phyloP scores from a whole-genome alignment of 2,329 filamentous ascomycete species.

The Neurospora sp. region DNA sequence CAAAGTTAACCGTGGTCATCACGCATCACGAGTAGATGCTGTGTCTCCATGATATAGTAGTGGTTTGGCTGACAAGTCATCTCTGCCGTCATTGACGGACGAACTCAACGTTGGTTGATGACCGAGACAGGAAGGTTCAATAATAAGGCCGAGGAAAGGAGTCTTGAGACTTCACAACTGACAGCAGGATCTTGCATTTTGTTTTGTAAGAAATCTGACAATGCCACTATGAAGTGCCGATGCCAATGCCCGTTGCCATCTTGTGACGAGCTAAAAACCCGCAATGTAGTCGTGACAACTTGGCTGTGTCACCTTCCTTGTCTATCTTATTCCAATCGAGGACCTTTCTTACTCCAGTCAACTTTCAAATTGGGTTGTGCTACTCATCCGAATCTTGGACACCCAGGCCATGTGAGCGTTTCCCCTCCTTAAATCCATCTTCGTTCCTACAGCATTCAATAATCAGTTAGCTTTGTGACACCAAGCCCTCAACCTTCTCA shows the following conservation, averaged over 20 bases:
- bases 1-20: neutral
- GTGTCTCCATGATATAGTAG: neutral
- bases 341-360: neutral
- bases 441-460: neutral
- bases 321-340: neutral
- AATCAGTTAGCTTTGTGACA: neutral
- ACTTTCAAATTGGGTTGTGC: neutral
- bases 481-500: neutral
- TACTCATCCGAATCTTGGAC: neutral
- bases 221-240: neutral
- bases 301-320: neutral
- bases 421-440: neutral
- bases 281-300: neutral
- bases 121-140: neutral
- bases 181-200: neutral
- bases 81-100: neutral
- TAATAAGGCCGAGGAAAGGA: neutral
- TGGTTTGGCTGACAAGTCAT: neutral
- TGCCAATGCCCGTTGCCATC: neutral
- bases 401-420: neutral
- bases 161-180: neutral
- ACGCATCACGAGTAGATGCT: neutral
- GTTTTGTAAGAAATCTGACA: neutral
- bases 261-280: neutral
- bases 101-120: neutral